Percentiles rank a stretch among this genome's conserved stretches.
phyloP scores from a whole-genome alignment of 805 yeast genomes.

The Yarrowia sp. region DNA sequence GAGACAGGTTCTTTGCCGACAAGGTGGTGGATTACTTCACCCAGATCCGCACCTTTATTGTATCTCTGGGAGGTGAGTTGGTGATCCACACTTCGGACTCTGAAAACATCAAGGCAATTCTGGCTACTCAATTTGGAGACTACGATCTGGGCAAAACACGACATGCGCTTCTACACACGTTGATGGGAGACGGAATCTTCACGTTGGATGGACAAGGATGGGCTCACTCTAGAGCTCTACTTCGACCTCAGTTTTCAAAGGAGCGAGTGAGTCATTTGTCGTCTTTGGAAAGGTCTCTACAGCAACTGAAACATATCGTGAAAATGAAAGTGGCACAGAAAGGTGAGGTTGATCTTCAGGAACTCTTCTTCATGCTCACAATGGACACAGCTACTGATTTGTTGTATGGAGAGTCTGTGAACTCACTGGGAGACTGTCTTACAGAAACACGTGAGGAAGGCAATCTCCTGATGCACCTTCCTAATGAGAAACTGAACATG shows the following conservation, averaged over 20 bases:
- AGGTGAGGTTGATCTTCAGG: slow-evolving; percentile 35
- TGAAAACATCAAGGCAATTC: slow-evolving; percentile 38
- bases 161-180: slow-evolving; percentile 32
- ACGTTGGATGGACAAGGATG: slow-evolving; percentile 40
- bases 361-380: slow-evolving; percentile 36
- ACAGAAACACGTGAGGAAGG: background rate
- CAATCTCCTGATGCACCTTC: background rate
- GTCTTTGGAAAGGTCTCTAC: slow-evolving; percentile 34
- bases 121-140: slow-evolving; percentile 38
- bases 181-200: slow-evolving; percentile 42
- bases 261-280: slow-evolving; percentile 37
- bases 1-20: background rate
- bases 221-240: slow-evolving; percentile 41
- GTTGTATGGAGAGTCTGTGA: slow-evolving; percentile 38
- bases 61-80: slow-evolving; percentile 9
- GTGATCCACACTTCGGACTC: slow-evolving; percentile 37
- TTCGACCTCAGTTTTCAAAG: slow-evolving; percentile 41
- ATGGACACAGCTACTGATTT: slow-evolving; percentile 41
- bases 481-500: background rate
- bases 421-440: slow-evolving; percentile 31
- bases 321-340: background rate
- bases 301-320: slow-evolving; percentile 26
- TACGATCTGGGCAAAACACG: slow-evolving; percentile 36
- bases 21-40: background rate
- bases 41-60: background rate